phyloP scores from a whole-genome alignment of 805 yeast species.

The Cyberlindnera mrakii region DNA sequence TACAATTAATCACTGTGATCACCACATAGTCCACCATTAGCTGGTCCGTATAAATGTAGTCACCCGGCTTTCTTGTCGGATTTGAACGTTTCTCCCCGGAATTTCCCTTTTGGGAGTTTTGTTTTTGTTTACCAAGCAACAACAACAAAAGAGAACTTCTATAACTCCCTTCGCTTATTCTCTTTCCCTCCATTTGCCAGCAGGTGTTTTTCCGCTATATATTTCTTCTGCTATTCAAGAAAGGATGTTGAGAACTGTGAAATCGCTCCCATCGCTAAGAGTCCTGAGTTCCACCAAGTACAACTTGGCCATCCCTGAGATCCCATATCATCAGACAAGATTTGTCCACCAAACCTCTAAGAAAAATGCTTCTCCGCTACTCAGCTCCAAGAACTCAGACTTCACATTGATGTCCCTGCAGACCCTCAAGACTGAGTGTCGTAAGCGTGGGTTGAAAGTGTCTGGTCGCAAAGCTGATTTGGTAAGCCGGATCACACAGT shows the following conservation, averaged over 20 bases:
- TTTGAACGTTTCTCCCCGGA: too few species aligned
- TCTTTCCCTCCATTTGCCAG: neutral
- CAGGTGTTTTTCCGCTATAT: neutral
- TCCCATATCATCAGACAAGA: conserved; percentile 19
- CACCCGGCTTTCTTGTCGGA: too few species aligned
- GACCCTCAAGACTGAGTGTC: conserved; percentile 53
- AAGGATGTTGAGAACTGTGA: conserved; percentile 24
- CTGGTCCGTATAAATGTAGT: too few species aligned
- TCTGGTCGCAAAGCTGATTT: conserved; percentile 59
- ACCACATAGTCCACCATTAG: too few species aligned
- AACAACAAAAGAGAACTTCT: too few species aligned
- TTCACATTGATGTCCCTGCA: conserved; percentile 42
- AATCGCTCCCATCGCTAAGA: conserved; percentile 24
- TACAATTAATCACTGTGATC: too few species aligned
- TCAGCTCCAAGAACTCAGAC: conserved; percentile 20
- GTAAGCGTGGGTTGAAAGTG: conserved; percentile 50
- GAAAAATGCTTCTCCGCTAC: conserved; percentile 21
- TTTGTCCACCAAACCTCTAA: conserved; percentile 26
- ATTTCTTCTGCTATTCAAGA: neutral
- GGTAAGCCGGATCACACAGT: conserved; percentile 29
- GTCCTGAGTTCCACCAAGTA: conserved; percentile 13
- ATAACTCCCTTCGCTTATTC: too few species aligned
- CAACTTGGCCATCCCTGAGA: conserved; percentile 16
- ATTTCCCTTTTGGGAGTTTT: too few species aligned
- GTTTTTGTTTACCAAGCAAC: too few species aligned